Evolutionary conservation across 345 rosid species (phyloP), one percentile per base, ranked within the genome.

Genomic region (Lumnitzera racemosa): DNA sequence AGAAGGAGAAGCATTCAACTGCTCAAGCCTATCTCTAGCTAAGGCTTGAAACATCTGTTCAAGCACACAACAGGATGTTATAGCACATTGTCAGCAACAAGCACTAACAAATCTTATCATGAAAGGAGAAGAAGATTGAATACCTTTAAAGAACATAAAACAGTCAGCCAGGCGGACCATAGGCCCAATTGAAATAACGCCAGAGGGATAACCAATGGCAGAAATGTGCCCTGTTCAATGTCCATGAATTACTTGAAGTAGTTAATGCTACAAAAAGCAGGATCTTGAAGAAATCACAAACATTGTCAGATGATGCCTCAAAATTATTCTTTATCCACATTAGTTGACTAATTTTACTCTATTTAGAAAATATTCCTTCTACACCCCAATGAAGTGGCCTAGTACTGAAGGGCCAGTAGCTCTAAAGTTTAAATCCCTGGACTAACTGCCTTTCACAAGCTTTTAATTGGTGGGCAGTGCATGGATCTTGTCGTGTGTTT

Each of bases 31-130:
- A 76, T 94, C 99, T 77, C 96, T 86, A 60, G 89, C 96, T 83
- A 94, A 76, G 68, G 96, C 96, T 88, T 94, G 99, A 84, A 90
- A 90, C 99, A 90, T 88, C 99, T 88, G 78, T 51, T 53, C 61
- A 53, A 24, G 49, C 61, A 64, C 36, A 59, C 50, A 67, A 46
- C 57, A 51, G 43, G 49, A 36, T 9, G 11, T 36, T 36, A 36
- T 36, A 1, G 43, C 43, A 36, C 11, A 36, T 36, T 1, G 10
- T 36, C 43, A 36, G 43, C 43, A 36, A 36, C 43, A 36, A 27
- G 43, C 43, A 7, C 43, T 36, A 36, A 36, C 11, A 9, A 6
- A 36, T 36, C 43, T 36, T 36, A 36, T 27, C 43, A 36, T 9
- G 9, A 36, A 36, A 36, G 10, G 43, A 36, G 43, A 9, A 36